Evolutionary conservation across 805 yeast genomes (phyloP), one percentile per base, ranked within the genome.

Genomic region (Lipomyces spencermartinsiae): DNA sequence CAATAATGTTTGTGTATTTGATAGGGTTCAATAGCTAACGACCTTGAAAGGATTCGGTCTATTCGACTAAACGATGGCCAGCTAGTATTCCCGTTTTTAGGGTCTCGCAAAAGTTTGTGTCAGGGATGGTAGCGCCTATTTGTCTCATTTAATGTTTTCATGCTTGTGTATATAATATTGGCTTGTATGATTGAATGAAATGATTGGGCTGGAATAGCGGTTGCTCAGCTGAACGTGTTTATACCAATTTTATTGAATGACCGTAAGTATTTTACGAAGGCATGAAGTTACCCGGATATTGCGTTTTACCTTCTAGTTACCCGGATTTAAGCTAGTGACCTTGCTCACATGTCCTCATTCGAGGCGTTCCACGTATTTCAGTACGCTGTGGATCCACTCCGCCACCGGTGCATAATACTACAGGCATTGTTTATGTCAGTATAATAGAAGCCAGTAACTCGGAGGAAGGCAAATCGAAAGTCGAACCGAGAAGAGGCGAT

Each of bases 1-100:
- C n/a, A 12, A 19, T 19, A n/a, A 6, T 16, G 8, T 5, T 43
- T 9, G 10, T 22, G 6, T 25, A 1, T n/a, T 29, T 6, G n/a
- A 6, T 33, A 33, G 35, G 5, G 3, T 25, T 39, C 25, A 57
- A 22, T 25, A 39, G n/a, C n/a, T 4, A 31, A 65, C 25, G 12
- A 29, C 39, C 29, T 31, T 51, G 75, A 78, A 79, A 82, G 80
- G 81, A 72, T 88, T 90, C 90, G 97, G 97, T 88, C 90, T 95
- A 83, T 95, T 95, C 90, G 99, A 95, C 89, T 95, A 95, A 87
- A 77, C 79, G 68, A 53, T 8, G 31, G 16, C 10, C 22, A 6
- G 9, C 49, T 16, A 31, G 10, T n/a, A 53, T 25, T 37, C 54
- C 46, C 31, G 62, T 57, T 61, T 37, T 61, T 55, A 46, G 51